Percentiles rank a stretch among this genome's conserved stretches.
phyloP scores from a whole-genome alignment of 2,329 filamentous ascomycete genomes.

The Mycosphaerella arachidis region DNA sequence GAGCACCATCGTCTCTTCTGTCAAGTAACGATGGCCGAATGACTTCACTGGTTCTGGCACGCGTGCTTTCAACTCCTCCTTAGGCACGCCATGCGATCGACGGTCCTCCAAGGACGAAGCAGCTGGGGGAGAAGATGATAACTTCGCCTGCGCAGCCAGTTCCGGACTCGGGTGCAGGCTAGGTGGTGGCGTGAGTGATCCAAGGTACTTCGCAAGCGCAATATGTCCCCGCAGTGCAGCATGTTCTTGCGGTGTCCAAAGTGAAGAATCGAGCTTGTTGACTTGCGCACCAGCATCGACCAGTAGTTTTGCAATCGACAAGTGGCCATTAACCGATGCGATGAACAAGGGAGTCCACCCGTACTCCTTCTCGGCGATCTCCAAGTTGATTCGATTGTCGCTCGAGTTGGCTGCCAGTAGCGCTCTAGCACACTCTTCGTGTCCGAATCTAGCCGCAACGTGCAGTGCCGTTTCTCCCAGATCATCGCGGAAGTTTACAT shows the following conservation, averaged over 20 bases:
- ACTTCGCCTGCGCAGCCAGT: constrained; percentile 19
- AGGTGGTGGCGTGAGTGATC: constrained; percentile 48
- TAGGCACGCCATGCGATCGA: constrained; percentile 36
- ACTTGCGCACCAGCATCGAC: constrained; percentile 73
- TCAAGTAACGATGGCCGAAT: constrained; percentile 93
- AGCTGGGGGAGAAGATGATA: constrained; percentile 23
- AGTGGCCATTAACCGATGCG: constrained; percentile 81
- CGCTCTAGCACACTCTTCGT: constrained; percentile 72
- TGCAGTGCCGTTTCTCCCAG: constrained; percentile 89
- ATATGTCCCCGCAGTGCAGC: constrained; percentile 86
- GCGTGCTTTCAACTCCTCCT: constrained; percentile 34
- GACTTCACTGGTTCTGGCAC: constrained; percentile 79
- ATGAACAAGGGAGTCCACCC: constrained; percentile 95
- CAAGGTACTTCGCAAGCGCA: constrained; percentile 67
- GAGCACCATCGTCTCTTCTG: constrained; percentile 79
- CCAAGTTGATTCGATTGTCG: constrained; percentile 68
- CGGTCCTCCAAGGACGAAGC: constrained; percentile 54
- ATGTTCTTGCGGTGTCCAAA: constrained; percentile 92
- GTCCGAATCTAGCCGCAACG: constrained; percentile 82
- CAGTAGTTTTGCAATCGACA: constrained; percentile 69
- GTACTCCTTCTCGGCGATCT: constrained; percentile 77
- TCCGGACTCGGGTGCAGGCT: constrained; percentile 29
- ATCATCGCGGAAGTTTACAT: constrained; percentile 89
- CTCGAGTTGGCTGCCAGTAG: constrained; percentile 63
- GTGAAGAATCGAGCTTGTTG: constrained; percentile 72